Conservation (phyloP, 345 rosid genomes). For the Boechera divaricarpa region DNA sequence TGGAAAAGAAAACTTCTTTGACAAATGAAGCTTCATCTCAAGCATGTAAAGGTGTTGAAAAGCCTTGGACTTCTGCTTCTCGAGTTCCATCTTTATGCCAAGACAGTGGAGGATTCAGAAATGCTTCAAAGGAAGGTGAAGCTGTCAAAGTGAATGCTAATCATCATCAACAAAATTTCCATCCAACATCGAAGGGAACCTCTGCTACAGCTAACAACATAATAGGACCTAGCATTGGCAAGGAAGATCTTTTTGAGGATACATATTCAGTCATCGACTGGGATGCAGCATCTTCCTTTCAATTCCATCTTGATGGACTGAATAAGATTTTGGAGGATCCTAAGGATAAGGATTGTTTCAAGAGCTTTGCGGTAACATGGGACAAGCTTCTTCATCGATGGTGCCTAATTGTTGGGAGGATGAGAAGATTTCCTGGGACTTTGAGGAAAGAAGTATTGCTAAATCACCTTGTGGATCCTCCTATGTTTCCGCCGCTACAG, state of each 20-base stretch:
- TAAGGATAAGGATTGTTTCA: slow-evolving; percentile 17
- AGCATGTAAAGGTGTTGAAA: slow-evolving; percentile 26
- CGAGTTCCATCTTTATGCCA: slow-evolving; percentile 13
- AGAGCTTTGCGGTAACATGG: background rate
- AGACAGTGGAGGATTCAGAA: slow-evolving; percentile 7
- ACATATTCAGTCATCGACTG: slow-evolving; percentile 33
- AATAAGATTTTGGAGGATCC: slow-evolving; percentile 34
- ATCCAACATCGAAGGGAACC: background rate
- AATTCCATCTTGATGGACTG: slow-evolving; percentile 32
- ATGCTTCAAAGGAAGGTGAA: background rate
- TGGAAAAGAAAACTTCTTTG: slow-evolving; percentile 4
- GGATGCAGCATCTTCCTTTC: slow-evolving; percentile 36
- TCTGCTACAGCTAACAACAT: slow-evolving; percentile 5
- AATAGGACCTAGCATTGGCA: slow-evolving; percentile 21
- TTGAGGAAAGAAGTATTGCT: slow-evolving; percentile 27
- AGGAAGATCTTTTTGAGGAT: slow-evolving; percentile 25
- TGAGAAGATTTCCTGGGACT: slow-evolving; percentile 24
- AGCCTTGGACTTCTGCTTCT: slow-evolving; percentile 30
- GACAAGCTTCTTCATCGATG: slow-evolving; percentile 35
- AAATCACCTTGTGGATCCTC: slow-evolving; percentile 40
- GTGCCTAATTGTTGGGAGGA: slow-evolving; percentile 35
- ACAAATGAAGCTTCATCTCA: slow-evolving; percentile 26
- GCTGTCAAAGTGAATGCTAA: slow-evolving; percentile 5
- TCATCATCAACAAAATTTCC: slow-evolving; percentile 2
- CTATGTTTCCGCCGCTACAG: slow-evolving; percentile 36